Evolutionary conservation across 2,329 filamentous ascomycete species (phyloP), one percentile per base, ranked within the genome.

Genomic region (Monosporascus sp.): DNA sequence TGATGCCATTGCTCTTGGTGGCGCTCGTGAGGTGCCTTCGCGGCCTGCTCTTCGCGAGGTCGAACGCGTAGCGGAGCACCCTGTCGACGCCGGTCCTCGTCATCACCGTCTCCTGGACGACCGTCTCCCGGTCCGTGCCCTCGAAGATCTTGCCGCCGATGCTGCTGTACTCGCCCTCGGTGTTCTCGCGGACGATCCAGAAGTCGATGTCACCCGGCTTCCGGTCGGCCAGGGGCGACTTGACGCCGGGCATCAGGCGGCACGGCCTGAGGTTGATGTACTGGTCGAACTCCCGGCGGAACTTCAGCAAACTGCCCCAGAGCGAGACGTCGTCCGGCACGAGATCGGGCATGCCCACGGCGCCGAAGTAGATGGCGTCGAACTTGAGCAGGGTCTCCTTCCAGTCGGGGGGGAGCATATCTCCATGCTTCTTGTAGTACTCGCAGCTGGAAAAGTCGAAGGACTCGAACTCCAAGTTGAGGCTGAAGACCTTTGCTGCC

Each of bases 201-300:
- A 82, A 85, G 66, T 86, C 80, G 1, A 85, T 77, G 49, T 87
- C 81, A 0, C 81, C 82, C 0, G 78, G 74, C 59, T 74, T 71
- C 53, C 79, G 70, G 52, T 75, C 72, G 0, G 70, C 72, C 16
- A 88, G 70, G 0, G 84, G 84, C 6, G 79, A 84, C 43, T 74
- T 69, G 0, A 83, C 82, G 7, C 84, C 84, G 0, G 77, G 78
- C 63, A 87, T 77, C 35, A 86, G 74, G 11, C 79, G 78, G 2
- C 82, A 85, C 0, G 85, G 86, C 1, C 86, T 78, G 0, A 88
- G 77, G 58, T 88, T 89, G 58, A 86, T 79, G 61, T 87, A 88
- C 62, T 88, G 84, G 56, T 87, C 84, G 46, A 88, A 76, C 38
- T 82, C 77, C 50, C 86, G 82, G 38, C 86, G 80, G 61, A 89